Base-by-base conservation (phyloP, 2,329 filamentous ascomycete genomes). In the Harringtonia aguacate region DNA sequence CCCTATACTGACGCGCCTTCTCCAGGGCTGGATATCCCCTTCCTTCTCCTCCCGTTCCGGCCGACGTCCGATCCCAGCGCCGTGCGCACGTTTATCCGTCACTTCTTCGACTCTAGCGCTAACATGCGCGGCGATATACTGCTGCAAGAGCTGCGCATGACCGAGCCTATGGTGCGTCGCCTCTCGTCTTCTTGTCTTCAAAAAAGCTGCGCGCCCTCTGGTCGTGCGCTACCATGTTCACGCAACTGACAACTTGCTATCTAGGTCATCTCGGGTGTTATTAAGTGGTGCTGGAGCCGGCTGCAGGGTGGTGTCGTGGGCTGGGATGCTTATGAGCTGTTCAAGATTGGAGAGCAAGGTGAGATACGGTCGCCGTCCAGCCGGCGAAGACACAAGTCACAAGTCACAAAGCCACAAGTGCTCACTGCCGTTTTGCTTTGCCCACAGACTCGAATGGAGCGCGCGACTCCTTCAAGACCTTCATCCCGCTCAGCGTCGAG, bases 261-360 rank as follows among this genome's bases (percentile, higher is more conserved):
- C 27, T 50, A 95, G 87, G 88, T 94, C 45, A 76, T 98, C 43
- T 89, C 88, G 51, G 92, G 89, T 55, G 88, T 95, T 35, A 73
- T 92, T 52, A 98, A 97, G 69, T 98, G 92, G 92, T 97, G 90
- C 63, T 98, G 92, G 92, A 89, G 86, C 61, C 79, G 92, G 65
- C 70, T 98, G 41, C 79, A 84, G 35, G 87, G 88, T 47, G 92
- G 92, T 56, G 81, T 98, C 14, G 89, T 98, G 30, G 88, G 87
- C 46, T 97, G 92, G 92, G 88, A 95, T 57, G 87, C 87, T 35
- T 98, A 98, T 59, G 89, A 97, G 60, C 75, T 94, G 20, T 98
- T 98, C 72, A 88, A 85, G 57, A 82, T 94, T 52, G 92, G 92
- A 59, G 92, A 98, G 67, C 78, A 84, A 70, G 88, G 88, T 94